Conservation (phyloP, 768 basidiomycete species). For the Pleurotus djamor region DNA sequence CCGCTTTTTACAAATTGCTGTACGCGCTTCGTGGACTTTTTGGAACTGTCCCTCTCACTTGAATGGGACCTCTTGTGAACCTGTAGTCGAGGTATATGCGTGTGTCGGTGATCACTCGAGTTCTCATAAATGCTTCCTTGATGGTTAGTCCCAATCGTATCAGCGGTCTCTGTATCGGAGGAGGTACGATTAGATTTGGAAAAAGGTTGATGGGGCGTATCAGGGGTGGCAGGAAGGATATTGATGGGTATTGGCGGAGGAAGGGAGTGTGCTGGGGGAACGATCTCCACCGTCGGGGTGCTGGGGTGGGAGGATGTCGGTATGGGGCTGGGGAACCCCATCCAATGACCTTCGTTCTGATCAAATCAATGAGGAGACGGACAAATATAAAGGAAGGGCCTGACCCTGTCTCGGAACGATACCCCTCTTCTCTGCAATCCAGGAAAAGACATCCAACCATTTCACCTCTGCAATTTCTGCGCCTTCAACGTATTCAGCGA, state of each 20-base stretch:
- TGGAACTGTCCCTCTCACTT: slow-evolving; percentile 43
- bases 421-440: slow-evolving; percentile 68
- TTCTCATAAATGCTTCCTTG: slow-evolving; percentile 9
- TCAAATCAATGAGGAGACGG: background rate
- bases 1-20: slow-evolving; percentile 73
- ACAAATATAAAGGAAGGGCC: slow-evolving; percentile 21
- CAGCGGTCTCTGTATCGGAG: slow-evolving; percentile 1
- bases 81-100: background rate
- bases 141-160: background rate
- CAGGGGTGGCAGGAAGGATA: slow-evolving; percentile 62
- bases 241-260: slow-evolving; percentile 48
- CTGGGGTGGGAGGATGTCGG: background rate
- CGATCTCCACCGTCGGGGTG: slow-evolving; percentile 6
- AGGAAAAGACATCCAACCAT: slow-evolving; percentile 84
- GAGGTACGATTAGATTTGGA: slow-evolving; percentile 7
- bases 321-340: background rate
- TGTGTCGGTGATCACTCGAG: slow-evolving; percentile 7
- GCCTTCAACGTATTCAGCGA: slow-evolving; percentile 83
- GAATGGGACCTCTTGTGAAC: slow-evolving; percentile 33
- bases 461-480: slow-evolving; percentile 77
- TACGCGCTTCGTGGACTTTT: slow-evolving; percentile 58
- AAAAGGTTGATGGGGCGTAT: slow-evolving; percentile 21
- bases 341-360: background rate
- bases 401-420: slow-evolving; percentile 15
- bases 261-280: slow-evolving; percentile 9